Evolutionary conservation across 208 protist species (phyloP), one percentile per base, ranked within the genome.

Genomic region (Herpetomonas samuelpessoai): DNA sequence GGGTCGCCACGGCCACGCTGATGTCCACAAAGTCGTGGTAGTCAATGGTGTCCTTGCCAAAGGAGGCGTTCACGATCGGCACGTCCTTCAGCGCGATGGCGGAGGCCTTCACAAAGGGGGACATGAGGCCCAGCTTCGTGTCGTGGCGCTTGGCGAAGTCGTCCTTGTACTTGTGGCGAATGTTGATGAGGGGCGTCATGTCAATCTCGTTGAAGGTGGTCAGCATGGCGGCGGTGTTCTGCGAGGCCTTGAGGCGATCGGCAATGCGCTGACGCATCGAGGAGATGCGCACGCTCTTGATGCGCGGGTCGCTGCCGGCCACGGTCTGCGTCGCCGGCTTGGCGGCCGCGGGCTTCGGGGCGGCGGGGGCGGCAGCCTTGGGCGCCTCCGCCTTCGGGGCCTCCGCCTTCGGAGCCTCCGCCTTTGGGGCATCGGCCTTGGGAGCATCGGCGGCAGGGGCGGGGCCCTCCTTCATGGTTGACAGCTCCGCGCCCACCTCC

Each of bases 121-220:
- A 98, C 98, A 99, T 99, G 74, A 99, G 98, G 22, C 98, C 98
- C 10, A 99, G 82, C 86, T 99, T 99, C 27, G 98, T 86, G 56
- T 89, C 94, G 79, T 99, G 97, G 74, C 98, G 97, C 84, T 99
- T 96, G 41, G 86, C 62, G 69, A 99, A 99, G 24, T 91, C 91
- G 49, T 99, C 98, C 79, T 99, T 98, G 93, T 98, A 97, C 68
- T 96, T 89, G 44, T 93, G 88, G 48, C 98, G 90, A 67, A 99
- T 49, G 60, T 93, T 68, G 29, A 98, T 98, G 14, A 99, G 79
- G 10, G 83, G 87, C 18, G 82, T 96, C 95, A 98, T 98, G 80
- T 99, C 98, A 68, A 99, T 96, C 77, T 99, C 98, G 67, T 99
- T 98, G 87, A 99, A 99, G 27, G 98, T 99, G 19, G 98, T 99